Evolutionary conservation across 2,329 filamentous ascomycete species (phyloP).

Genomic region (Blastomyces silverae): DNA sequence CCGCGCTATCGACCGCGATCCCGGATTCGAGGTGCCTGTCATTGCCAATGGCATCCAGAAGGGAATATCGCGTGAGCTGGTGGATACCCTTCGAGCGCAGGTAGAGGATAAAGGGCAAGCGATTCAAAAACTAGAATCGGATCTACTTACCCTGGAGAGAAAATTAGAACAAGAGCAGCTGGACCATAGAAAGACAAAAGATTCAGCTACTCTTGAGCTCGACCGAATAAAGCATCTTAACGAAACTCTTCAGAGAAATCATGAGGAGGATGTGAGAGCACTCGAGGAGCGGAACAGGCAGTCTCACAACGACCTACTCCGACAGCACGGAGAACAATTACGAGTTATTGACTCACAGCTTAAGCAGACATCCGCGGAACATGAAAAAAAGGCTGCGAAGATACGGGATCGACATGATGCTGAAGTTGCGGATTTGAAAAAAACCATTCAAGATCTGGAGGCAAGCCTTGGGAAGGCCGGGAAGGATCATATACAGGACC

Average conservation of each 20-base stretch:
- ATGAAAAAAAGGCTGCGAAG: slow-evolving; percentile 36
- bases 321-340: slow-evolving; percentile 42
- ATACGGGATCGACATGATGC: slow-evolving; percentile 47
- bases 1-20: slow-evolving; percentile 83
- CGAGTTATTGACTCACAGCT: slow-evolving; percentile 45
- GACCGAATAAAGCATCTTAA: slow-evolving; percentile 58
- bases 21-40: slow-evolving; percentile 76
- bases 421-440: slow-evolving; percentile 57
- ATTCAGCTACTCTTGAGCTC: slow-evolving; percentile 51
- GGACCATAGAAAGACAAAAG: slow-evolving; percentile 61
- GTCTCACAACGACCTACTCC: slow-evolving; percentile 38
- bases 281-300: slow-evolving; percentile 45
- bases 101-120: slow-evolving; percentile 63
- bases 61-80: slow-evolving; percentile 86
- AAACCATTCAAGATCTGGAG: slow-evolving; percentile 56
- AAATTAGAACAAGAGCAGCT: slow-evolving; percentile 63
- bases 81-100: slow-evolving; percentile 75
- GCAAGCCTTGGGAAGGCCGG: slow-evolving; percentile 45
- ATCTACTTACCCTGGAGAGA: slow-evolving; percentile 49
- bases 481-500: slow-evolving; percentile 55
- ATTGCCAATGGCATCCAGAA: slow-evolving; percentile 73
- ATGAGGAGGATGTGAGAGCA: slow-evolving; percentile 59
- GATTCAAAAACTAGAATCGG: slow-evolving; percentile 52
- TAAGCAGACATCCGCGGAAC: slow-evolving; percentile 39
- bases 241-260: slow-evolving; percentile 61